Conservation (phyloP, 768 basidiomycete species). For the Pleurotus salmoneostramineus region DNA sequence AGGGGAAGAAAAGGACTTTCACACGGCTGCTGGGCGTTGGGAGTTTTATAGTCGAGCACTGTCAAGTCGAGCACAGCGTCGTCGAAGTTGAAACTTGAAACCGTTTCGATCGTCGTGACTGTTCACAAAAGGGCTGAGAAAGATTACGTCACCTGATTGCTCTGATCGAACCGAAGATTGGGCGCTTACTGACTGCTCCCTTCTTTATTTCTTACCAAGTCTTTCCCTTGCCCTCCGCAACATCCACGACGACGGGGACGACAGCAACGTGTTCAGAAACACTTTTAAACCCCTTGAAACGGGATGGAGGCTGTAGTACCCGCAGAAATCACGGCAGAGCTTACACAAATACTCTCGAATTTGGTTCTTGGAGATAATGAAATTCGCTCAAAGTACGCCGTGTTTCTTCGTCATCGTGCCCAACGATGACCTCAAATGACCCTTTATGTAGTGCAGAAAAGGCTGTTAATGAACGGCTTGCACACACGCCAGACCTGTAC, state of each 20-base stretch:
- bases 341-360: conserved; percentile 83
- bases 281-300: not conserved
- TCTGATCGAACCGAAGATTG: too few relatives aligned
- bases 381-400: conserved; percentile 63
- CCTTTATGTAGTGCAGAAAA: conserved; percentile 57
- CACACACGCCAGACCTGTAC: conserved; percentile 76
- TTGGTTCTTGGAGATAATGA: conserved; percentile 82
- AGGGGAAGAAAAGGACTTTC: too few relatives aligned
- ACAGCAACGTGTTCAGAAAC: not conserved
- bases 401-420: conserved; percentile 5
- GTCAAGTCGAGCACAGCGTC: too few relatives aligned
- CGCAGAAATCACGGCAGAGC: conserved; percentile 67
- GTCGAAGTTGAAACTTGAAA: too few relatives aligned
- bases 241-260: not conserved
- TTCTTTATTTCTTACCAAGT: too few relatives aligned
- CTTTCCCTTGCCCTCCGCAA: not conserved
- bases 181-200: too few relatives aligned
- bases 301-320: conserved; percentile 56
- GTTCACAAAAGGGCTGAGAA: too few relatives aligned
- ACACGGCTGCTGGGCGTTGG: too few relatives aligned
- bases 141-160: too few relatives aligned
- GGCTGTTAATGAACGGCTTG: conserved; percentile 76
- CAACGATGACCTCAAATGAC: not conserved
- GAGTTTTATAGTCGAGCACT: too few relatives aligned
- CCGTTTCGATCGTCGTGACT: too few relatives aligned